Evolutionary conservation across 2,329 filamentous ascomycete genomes (phyloP).

Genomic region (Stachybotrys echinatus): DNA sequence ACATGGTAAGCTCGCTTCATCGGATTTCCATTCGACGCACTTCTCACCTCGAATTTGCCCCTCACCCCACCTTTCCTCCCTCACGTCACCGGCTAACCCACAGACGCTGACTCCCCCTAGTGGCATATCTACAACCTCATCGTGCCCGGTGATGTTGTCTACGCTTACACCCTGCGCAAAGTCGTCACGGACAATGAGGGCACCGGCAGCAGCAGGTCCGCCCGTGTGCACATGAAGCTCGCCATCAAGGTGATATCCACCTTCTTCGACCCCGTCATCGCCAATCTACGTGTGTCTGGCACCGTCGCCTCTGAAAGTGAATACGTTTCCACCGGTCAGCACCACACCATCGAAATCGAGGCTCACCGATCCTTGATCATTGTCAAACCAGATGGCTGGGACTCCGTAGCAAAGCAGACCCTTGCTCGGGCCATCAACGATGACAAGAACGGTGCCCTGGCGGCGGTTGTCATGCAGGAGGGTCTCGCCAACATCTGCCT

Average conservation of each 20-base stretch:
- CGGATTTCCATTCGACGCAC: background rate
- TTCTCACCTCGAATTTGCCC: background rate
- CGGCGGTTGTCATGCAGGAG: conserved; percentile 92
- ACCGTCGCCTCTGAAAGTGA: conserved; percentile 47
- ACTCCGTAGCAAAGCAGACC: conserved; percentile 76
- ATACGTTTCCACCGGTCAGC: conserved; percentile 47
- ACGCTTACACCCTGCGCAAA: conserved; percentile 52
- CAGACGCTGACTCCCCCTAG: conserved; percentile 16
- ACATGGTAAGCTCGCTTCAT: conserved; percentile 32
- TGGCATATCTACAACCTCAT: conserved; percentile 61
- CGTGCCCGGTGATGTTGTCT: conserved; percentile 44
- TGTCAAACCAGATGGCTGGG: conserved; percentile 81
- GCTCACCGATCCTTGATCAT: conserved; percentile 82
- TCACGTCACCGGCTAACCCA: background rate
- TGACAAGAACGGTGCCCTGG: conserved; percentile 74
- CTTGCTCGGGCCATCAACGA: conserved; percentile 75
- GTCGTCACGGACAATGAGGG: conserved; percentile 44
- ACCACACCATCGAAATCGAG: conserved; percentile 72
- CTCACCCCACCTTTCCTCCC: conserved; percentile 4
- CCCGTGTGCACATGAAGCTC: conserved; percentile 53
- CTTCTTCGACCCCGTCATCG: conserved; percentile 52
- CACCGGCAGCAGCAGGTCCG: conserved; percentile 40
- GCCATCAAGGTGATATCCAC: conserved; percentile 51
- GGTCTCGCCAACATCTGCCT: conserved; percentile 77
- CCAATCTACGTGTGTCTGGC: conserved; percentile 51